Base-by-base conservation (phyloP, 768 basidiomycete species). In the Coprinopsis cinerea region DNA sequence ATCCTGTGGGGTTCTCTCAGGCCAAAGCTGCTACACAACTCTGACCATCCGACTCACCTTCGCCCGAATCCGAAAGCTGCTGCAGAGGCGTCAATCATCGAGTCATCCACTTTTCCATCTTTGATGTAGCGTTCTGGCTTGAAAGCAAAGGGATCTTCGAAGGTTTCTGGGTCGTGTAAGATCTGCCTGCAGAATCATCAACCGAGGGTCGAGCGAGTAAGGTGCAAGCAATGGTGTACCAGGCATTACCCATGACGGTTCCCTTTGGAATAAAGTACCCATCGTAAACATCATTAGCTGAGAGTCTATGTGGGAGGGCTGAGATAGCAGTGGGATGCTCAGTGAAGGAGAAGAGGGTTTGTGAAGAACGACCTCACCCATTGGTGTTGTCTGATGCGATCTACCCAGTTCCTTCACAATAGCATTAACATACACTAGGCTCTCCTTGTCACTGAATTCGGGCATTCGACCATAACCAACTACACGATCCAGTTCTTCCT, bases 321-420 rank as follows among this genome's bases (percentile, higher is more conserved):
- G 30, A n/a, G n/a, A n/a, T n/a, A n/a, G n/a, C n/a, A n/a, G n/a
- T n/a, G n/a, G n/a, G n/a, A n/a, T n/a, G n/a, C n/a, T n/a, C n/a
- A n/a, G n/a, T n/a, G n/a, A n/a, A n/a, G n/a, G n/a, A n/a, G n/a
- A n/a, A n/a, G n/a, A n/a, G n/a, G n/a, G n/a, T n/a, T n/a, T n/a
- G n/a, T 32, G 27, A 20, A 49, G 37, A 26, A 26, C 23, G 22
- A 5, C 48, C 51, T 14, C 52, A 66, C 67, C 64, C 39, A 64
- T 64, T 1, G 67, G 70, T 13, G 53, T 51, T 5, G 65, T 64
- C 7, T 57, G 44, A 51, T 67, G 64, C 65, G 65, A 69, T 24
- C 69, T 56, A 18, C 62, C 53, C 10, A 71, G 60, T 51, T 75
- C 74, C 32, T 43, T 47, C 25, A 43, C 9, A 22, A 48, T 11